A percentile compares a stretch with the other conserved stretches of the same genome.
These are phyloP conservation scores for Sarcomyxa edulis DNA, from an alignment of 768 basidiomycete species.

Conservation along the genomic window DNA sequence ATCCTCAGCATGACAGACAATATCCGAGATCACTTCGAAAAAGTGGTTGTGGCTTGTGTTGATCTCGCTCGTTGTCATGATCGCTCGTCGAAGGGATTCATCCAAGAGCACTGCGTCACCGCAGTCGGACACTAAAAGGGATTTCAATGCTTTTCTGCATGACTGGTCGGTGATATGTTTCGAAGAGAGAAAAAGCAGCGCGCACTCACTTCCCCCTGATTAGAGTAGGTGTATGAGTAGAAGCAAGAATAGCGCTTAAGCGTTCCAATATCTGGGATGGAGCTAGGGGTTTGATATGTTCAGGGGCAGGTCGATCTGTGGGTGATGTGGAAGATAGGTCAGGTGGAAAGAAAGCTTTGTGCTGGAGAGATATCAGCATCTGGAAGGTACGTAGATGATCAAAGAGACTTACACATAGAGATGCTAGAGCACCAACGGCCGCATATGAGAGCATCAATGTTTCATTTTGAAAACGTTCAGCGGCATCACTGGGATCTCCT, in stretches of 20 bases:
- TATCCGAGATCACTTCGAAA: slow-evolving; percentile 75
- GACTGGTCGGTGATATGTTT: neutral
- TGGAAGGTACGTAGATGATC: neutral
- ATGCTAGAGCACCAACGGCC: slow-evolving; percentile 82
- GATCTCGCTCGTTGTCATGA: slow-evolving; percentile 50
- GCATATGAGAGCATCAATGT: slow-evolving; percentile 71
- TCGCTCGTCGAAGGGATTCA: slow-evolving; percentile 65
- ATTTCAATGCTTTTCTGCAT: slow-evolving; percentile 71
- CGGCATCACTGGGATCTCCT: slow-evolving; percentile 43
- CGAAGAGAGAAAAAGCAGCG: neutral
- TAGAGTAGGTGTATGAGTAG: slow-evolving; percentile 44
- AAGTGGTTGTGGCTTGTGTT: slow-evolving; percentile 58
- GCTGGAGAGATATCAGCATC: slow-evolving; percentile 34
- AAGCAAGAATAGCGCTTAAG: slow-evolving; percentile 63
- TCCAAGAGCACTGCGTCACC: slow-evolving; percentile 52
- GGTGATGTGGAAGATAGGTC: slow-evolving; percentile 58
- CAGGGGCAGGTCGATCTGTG: slow-evolving; percentile 47
- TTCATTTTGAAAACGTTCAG: slow-evolving; percentile 65
- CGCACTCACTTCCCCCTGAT: slow-evolving; percentile 59
- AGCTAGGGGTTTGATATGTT: slow-evolving; percentile 50
- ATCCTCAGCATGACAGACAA: slow-evolving; percentile 46
- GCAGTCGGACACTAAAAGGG: slow-evolving; percentile 55
- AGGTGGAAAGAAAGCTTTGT: slow-evolving; percentile 71
- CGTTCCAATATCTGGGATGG: slow-evolving; percentile 54
- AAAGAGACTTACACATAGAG: slow-evolving; percentile 68